Percentiles rank a stretch among this genome's conserved stretches.
These are phyloP conservation scores for Domatiomyces globalis DNA, from an alignment of 2,329 filamentous ascomycete species.

Conservation along the genomic window DNA sequence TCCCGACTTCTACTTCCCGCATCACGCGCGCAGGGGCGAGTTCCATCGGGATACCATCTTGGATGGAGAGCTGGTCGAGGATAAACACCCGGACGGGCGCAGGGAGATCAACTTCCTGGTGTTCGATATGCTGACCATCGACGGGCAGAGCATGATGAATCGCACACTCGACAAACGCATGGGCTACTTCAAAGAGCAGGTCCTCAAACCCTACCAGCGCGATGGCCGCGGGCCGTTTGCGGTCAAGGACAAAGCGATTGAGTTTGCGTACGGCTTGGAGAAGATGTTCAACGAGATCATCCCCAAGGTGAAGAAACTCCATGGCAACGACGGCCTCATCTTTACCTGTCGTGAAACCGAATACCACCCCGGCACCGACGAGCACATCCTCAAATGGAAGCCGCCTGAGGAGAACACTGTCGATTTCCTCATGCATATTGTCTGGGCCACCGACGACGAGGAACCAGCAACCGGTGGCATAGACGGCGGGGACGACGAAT, in stretches of 20 bases:
- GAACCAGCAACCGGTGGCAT: slow-evolving; percentile 29
- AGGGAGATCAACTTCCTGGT: slow-evolving; percentile 70
- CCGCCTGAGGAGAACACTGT: slow-evolving; percentile 88
- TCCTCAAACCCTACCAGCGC: slow-evolving; percentile 65
- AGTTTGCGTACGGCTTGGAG: slow-evolving; percentile 74
- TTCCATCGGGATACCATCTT: slow-evolving; percentile 65
- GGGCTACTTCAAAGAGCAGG: slow-evolving; percentile 65
- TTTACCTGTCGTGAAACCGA: slow-evolving; percentile 85
- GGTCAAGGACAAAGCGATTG: slow-evolving; percentile 76
- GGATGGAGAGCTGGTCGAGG: slow-evolving; percentile 86
- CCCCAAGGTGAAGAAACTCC: slow-evolving; percentile 54
- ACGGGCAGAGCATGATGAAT: slow-evolving; percentile 60
- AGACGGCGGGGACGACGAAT: slow-evolving; percentile 49
- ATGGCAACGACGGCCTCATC: slow-evolving; percentile 92
- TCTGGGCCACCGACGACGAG: slow-evolving; percentile 59
- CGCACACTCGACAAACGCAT: slow-evolving; percentile 77
- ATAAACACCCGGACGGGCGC: slow-evolving; percentile 54
- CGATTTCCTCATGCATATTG: slow-evolving; percentile 70
- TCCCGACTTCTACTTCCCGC: slow-evolving; percentile 65
- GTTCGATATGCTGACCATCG: slow-evolving; percentile 81
- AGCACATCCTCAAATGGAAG: slow-evolving; percentile 96
- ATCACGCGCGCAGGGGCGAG: slow-evolving; percentile 43
- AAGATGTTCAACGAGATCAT: slow-evolving; percentile 86
- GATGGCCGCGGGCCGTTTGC: slow-evolving; percentile 59
- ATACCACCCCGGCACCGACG: slow-evolving; percentile 83